These are phyloP conservation scores for Mucor sp. DNA, from an alignment of 371 early-diverging fungal genomes.

Conservation along the genomic window DNA sequence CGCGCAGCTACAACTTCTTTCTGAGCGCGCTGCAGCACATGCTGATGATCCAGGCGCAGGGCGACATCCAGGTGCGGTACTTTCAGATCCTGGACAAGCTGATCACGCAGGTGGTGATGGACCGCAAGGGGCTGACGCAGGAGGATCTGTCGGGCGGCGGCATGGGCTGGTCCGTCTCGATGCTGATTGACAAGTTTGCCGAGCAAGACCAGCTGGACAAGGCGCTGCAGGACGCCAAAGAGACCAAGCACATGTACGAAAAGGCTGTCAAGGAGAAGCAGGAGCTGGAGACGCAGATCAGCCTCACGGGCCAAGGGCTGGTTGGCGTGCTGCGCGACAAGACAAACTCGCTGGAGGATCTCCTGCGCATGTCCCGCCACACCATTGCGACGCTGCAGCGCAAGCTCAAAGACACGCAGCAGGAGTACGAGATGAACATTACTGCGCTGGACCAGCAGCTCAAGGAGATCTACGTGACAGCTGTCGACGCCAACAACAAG, in stretches of 20 bases:
- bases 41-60: slow-evolving; percentile 73
- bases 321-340: slow-evolving; percentile 77
- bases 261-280: slow-evolving; percentile 57
- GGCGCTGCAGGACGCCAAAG: slow-evolving; percentile 72
- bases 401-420: slow-evolving; percentile 68
- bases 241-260: slow-evolving; percentile 53
- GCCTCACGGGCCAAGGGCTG: slow-evolving; percentile 71
- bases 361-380: slow-evolving; percentile 78
- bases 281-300: slow-evolving; percentile 75
- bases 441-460: slow-evolving; percentile 72
- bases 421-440: slow-evolving; percentile 68
- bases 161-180: slow-evolving; percentile 68
- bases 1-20: slow-evolving; percentile 77
- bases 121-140: slow-evolving; percentile 66
- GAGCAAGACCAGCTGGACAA: slow-evolving; percentile 77
- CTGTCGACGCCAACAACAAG: slow-evolving; percentile 56
- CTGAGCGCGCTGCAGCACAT: slow-evolving; percentile 79
- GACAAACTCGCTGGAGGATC: slow-evolving; percentile 76
- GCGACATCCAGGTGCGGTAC: slow-evolving; percentile 65
- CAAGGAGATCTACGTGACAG: slow-evolving; percentile 62
- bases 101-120: slow-evolving; percentile 81
- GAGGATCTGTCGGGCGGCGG: slow-evolving; percentile 52
- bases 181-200: slow-evolving; percentile 76
- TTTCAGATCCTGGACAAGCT: slow-evolving; percentile 80
- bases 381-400: slow-evolving; percentile 77